Evolutionary conservation across 495 filamentous ascomycete species (phyloP).

Genomic region (Penicillium daleae): DNA sequence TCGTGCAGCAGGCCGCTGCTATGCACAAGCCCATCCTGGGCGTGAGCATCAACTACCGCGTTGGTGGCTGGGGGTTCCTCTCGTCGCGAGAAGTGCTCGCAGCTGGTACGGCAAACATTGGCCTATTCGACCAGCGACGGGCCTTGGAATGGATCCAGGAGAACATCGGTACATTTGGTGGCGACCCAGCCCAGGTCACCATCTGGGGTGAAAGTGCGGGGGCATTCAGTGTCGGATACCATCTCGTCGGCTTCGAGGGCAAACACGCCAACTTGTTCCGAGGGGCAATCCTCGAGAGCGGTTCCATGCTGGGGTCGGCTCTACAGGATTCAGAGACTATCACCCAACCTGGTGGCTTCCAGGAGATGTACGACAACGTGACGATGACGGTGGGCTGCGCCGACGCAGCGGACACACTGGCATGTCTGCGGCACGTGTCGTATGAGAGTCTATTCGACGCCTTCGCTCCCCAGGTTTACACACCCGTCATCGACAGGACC

Average conservation of each 20-base stretch:
- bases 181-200: not conserved
- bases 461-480: not conserved
- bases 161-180: not conserved
- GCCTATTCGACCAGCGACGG: not conserved
- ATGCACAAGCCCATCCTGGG: not conserved
- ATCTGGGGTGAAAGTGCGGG: not conserved
- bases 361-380: not conserved
- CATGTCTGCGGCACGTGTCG: not conserved
- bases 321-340: not conserved
- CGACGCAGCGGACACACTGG: not conserved
- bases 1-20: not conserved
- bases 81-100: not conserved
- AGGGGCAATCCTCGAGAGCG: not conserved
- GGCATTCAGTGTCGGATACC: not conserved
- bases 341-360: not conserved
- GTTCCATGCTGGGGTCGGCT: not conserved
- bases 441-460: not conserved
- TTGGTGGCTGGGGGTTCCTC: not conserved
- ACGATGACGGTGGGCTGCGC: not conserved
- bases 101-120: not conserved
- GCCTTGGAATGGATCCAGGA: not conserved
- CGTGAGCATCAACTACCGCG: not conserved
- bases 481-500: not conserved
- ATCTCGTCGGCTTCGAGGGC: not conserved
- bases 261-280: not conserved